Conservation (phyloP, 2,329 filamentous ascomycete species). For the Aspergillus melleus region DNA sequence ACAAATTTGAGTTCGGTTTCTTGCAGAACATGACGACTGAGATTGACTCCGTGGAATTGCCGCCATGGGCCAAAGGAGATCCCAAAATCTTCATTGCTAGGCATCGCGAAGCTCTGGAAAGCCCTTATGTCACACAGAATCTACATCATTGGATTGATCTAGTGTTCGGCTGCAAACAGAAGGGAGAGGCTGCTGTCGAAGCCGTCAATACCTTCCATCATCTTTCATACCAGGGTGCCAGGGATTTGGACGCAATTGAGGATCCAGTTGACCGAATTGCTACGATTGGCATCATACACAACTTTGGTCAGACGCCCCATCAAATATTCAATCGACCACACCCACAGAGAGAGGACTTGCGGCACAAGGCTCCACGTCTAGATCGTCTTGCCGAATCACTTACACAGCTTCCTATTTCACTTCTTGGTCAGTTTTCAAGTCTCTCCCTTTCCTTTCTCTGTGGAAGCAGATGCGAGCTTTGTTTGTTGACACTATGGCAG, state of each 20-base stretch:
- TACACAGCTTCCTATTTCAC: slow-evolving; percentile 73
- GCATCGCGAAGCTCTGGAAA: slow-evolving; percentile 93
- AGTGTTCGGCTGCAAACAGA: slow-evolving; percentile 90
- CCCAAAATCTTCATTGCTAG: slow-evolving; percentile 94
- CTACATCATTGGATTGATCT: slow-evolving; percentile 95
- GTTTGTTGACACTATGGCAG: slow-evolving; percentile 28
- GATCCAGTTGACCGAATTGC: slow-evolving; percentile 84
- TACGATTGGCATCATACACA: slow-evolving; percentile 95
- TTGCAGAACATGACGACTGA: slow-evolving; percentile 76
- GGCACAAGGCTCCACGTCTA: slow-evolving; percentile 66
- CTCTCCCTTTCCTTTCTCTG: background rate
- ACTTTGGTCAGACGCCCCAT: slow-evolving; percentile 95
- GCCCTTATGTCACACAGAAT: slow-evolving; percentile 84
- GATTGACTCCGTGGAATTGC: slow-evolving; percentile 85
- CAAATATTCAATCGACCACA: slow-evolving; percentile 88
- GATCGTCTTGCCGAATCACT: slow-evolving; percentile 77
- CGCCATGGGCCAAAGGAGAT: slow-evolving; percentile 95
- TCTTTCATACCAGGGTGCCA: slow-evolving; percentile 90
- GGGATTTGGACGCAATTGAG: slow-evolving; percentile 85
- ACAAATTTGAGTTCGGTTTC: slow-evolving; percentile 88
- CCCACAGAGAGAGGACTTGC: slow-evolving; percentile 68
- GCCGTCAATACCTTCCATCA: slow-evolving; percentile 95
- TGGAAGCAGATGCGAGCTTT: background rate
- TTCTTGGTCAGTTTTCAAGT: slow-evolving; percentile 57
- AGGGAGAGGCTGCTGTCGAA: slow-evolving; percentile 87